Evolutionary conservation across 371 early-diverging fungal species (phyloP).

Genomic region (Syncephalastrum contaminatum): DNA sequence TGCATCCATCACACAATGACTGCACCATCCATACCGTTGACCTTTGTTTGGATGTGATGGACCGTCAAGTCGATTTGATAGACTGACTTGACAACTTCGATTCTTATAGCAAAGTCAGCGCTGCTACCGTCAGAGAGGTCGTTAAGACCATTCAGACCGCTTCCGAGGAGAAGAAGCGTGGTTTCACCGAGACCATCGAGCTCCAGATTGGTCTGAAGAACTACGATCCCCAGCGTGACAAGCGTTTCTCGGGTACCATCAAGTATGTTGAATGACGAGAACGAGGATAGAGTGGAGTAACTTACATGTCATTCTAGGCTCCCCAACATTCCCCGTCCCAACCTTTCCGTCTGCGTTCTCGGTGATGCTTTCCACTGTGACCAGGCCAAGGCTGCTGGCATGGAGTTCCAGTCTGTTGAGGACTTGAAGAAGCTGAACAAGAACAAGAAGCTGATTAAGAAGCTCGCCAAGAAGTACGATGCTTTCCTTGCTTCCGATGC

Average conservation of each 20-base stretch:
- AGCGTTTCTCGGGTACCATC: constrained; percentile 98
- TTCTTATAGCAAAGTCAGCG: constrained; percentile 77
- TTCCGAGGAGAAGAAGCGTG: constrained; percentile 88
- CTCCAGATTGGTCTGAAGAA: constrained; percentile 99
- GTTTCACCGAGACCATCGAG: constrained; percentile 96
- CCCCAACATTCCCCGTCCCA: constrained; percentile 83
- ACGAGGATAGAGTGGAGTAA: too few relatives aligned
- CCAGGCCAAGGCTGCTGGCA: constrained; percentile 89
- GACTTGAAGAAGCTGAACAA: constrained; percentile 99
- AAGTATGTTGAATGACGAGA: constrained; percentile 29
- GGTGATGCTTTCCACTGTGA: constrained; percentile 97
- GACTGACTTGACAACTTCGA: neutral
- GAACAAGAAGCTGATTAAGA: constrained; percentile 99
- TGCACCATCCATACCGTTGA: neutral
- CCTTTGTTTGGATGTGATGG: neutral
- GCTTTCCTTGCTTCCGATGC: constrained; percentile 98
- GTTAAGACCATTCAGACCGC: constrained; percentile 24
- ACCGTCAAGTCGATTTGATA: neutral
- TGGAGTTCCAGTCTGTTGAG: constrained; percentile 96
- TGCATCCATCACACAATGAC: neutral
- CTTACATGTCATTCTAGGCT: constrained; percentile 6
- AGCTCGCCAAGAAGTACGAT: constrained; percentile 93
- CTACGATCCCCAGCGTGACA: constrained; percentile 99
- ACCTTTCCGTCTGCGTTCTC: constrained; percentile 91
- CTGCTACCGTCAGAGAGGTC: constrained; percentile 64